Evolutionary conservation across 2,329 filamentous ascomycete genomes (phyloP), one percentile per base, ranked within the genome.

Genomic region (Fusarium pseudograminearum): DNA sequence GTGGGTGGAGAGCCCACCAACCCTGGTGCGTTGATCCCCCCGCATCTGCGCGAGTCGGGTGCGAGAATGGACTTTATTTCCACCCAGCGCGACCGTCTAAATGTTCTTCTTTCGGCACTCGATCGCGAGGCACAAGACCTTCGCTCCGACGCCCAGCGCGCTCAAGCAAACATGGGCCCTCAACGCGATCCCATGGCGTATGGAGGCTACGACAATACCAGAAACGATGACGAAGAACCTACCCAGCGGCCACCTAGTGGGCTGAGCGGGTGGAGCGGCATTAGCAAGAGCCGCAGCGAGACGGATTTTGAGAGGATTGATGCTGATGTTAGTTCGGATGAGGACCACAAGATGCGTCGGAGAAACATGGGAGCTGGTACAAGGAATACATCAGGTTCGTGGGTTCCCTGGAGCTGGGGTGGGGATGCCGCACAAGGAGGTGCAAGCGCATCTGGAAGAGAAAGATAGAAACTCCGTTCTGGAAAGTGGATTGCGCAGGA

Each of bases 221-320:
- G 74, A 20, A 70, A 71, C 26, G 80, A 76, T 18, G 76, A 77
- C 40, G 77, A 80, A 5, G 77, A 78, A 18, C 73, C 75, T 22
- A 74, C 78, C 5, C 79, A 83, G 65, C 80, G 85, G 53, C 82
- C 81, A 31, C 78, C 82, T 63, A 83, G 83, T 78, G 83, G 85
- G n/a, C 78, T 83, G 47, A 84, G 83, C 70, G 78, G 78, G 52
- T 80, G 80, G 73, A 86, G 85, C 65, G 88, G 83, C 5, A 81
- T 97, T 74, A 91, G 88, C 73, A 95, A 95, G 82, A 95, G 92
- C 76, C 89, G 90, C 69, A 97, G 93, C 78, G 94, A 97, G 77
- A 88, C 87, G 22, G 95, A 97, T 73, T 98, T 98, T 76, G 94
- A 97, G 76, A 92, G 93, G 78, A 93, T 97, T 71, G 92, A 96